Percentiles rank a stretch among this genome's conserved stretches.
Conservation (phyloP, 2,329 filamentous ascomycete species). For the Talaromyces atroroseus region DNA sequence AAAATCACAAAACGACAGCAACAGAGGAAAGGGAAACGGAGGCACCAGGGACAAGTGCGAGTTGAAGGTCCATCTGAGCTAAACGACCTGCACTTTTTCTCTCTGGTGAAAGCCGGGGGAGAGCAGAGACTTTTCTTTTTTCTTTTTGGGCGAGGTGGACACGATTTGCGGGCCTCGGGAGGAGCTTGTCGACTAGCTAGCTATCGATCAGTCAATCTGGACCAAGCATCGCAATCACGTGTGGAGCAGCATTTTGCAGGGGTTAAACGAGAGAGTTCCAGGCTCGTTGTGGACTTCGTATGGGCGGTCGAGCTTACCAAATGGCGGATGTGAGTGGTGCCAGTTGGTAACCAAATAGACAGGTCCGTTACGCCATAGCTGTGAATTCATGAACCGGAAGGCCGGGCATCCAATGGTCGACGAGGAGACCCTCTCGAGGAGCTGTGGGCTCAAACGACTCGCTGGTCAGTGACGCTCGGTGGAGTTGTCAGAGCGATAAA, state of each 20-base stretch:
- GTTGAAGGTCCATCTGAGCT: not conserved
- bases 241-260: not conserved
- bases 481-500: no score
- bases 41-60: conserved; percentile 12
- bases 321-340: no score
- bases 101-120: not conserved
- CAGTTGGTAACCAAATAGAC: no score
- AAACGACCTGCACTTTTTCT: not conserved
- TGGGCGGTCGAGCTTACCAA: no score
- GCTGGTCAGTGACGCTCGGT: no score
- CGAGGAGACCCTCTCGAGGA: not conserved
- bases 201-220: not conserved
- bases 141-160: not conserved
- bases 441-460: not conserved
- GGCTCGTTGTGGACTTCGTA: no score
- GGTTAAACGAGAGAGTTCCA: not conserved
- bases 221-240: not conserved
- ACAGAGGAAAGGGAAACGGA: conserved; percentile 9
- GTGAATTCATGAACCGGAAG: not conserved
- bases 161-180: no score
- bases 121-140: not conserved
- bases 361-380: not conserved
- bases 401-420: not conserved
- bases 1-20: conserved; percentile 4
- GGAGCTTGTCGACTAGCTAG: not conserved